A percentile compares a stretch with the other conserved stretches of the same genome.
These are phyloP conservation scores for Fistulifera pelliculosa DNA, from an alignment of 108 stramenopile species.

Conservation along the genomic window DNA sequence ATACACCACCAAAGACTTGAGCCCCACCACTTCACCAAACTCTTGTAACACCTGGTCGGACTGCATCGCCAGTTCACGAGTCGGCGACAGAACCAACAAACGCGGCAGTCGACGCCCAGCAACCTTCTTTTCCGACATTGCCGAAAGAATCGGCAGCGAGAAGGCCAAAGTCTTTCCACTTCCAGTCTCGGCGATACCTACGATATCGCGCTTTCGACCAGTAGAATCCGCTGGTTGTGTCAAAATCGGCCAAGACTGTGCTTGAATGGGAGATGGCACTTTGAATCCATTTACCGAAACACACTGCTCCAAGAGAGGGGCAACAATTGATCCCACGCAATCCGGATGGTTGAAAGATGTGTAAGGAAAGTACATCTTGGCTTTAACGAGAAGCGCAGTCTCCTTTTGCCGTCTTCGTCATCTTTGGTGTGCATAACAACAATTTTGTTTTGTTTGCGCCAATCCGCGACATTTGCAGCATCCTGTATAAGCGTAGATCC, in stretches of 20 bases:
- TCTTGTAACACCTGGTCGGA: constrained; percentile 86
- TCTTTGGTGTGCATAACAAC: constrained; percentile 57
- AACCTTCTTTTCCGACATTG: constrained; percentile 39
- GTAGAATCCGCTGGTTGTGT: constrained; percentile 6
- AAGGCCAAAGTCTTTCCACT: constrained; percentile 97
- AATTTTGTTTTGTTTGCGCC: constrained; percentile 79
- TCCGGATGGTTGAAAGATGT: constrained; percentile 46
- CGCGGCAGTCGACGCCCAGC: constrained; percentile 47
- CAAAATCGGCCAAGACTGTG: constrained; percentile 91
- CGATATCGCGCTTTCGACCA: constrained; percentile 54
- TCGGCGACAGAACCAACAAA: constrained; percentile 95
- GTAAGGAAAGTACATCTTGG: constrained; percentile 34
- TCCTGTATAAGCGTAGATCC: constrained; percentile 14
- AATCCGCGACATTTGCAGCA: constrained; percentile 28
- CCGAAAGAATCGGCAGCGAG: constrained; percentile 79
- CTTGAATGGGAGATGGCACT: constrained; percentile 92
- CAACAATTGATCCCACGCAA: constrained; percentile 36
- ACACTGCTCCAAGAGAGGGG: constrained; percentile 56
- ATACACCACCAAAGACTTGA: constrained; percentile 82
- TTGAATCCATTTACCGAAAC: constrained; percentile 69
- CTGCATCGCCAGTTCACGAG: constrained; percentile 98
- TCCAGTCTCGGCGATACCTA: constrained; percentile 97
- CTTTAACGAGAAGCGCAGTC: not conserved
- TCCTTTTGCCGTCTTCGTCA: constrained; percentile 44
- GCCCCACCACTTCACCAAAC: constrained; percentile 64